Percentiles rank a stretch among this genome's conserved stretches.
Evolutionary conservation across 2,329 filamentous ascomycete genomes (phyloP).

Genomic region (Rhinocladiella similis): DNA sequence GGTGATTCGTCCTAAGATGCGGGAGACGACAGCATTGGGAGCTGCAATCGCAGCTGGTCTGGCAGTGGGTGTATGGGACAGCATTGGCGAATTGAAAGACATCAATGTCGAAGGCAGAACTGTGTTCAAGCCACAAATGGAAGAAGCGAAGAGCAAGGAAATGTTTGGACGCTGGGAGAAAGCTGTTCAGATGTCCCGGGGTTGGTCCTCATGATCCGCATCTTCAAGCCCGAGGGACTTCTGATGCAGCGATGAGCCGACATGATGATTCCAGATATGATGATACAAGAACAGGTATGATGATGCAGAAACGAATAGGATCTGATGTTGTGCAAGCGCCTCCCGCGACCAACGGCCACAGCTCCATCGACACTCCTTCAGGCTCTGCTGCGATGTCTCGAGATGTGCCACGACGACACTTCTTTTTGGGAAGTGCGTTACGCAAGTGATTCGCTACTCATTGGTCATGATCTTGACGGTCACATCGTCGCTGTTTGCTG

Average conservation of each 20-base stretch:
- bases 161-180: constrained; percentile 72
- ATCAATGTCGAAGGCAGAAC: constrained; percentile 71
- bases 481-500: neutral
- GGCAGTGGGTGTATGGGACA: constrained; percentile 76
- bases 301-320: neutral
- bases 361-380: too few relatives aligned
- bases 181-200: constrained; percentile 70
- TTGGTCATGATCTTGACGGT: neutral
- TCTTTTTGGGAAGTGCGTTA: neutral
- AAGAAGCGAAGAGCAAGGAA: constrained; percentile 53
- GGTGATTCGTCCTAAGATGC: constrained; percentile 81
- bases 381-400: too few relatives aligned
- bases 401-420: neutral
- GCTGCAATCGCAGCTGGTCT: constrained; percentile 89
- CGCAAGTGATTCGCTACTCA: neutral
- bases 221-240: constrained; percentile 33
- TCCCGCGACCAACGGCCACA: neutral
- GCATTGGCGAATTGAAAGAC: constrained; percentile 69
- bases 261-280: neutral
- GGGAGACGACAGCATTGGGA: constrained; percentile 84
- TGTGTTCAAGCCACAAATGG: constrained; percentile 61
- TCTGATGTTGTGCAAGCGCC: neutral
- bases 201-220: constrained; percentile 35
- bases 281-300: neutral
- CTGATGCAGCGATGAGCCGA: constrained; percentile 11